Base-by-base conservation (phyloP, 2,329 filamentous ascomycete species). In the Chrysoporthe austroafricana region DNA sequence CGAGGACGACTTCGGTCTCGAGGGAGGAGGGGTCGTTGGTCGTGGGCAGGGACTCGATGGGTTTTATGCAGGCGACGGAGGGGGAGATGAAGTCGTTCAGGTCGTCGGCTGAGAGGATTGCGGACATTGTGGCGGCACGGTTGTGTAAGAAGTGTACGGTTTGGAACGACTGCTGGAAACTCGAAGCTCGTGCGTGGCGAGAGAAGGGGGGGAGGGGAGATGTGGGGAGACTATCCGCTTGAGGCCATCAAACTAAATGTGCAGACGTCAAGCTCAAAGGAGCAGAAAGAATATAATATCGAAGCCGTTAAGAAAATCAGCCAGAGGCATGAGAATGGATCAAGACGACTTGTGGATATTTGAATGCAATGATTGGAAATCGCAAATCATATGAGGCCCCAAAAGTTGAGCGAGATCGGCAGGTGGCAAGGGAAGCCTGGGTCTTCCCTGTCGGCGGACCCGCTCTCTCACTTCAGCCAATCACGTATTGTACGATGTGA, bases 31-130 rank as follows among this genome's bases (percentile, higher is more conserved):
- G 70, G 68, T 68, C 57, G 63, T 81, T 77, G 34, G 86, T 79
- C 62, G 85, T 80, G 2, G 96, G 95, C 16, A 99, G 87, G 2
- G 93, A 96, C 79, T 99, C 96, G 77, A 99, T 86, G 39, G 96
- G 96, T 77, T 99, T 98, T 80, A 99, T 98, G 81, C 96, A 99
- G 71, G 96, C 96, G 76, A 99, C 94, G 70, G 95, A 94, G 16
- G 96, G 96, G 67, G 92, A 96, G 77, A 99, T 99, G 82, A 99
- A 99, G 84, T 99, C 96, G 84, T 99, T 99, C 70, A 99, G 85
- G 79, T 97, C 94, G 83, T 99, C 95, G 75, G 91, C 91, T 66
- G 94, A 98, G 75, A 99, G 91, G 75, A 99, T 99, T 71, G 96
- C 96, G 77, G 94, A 97, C 96, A 99, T 99, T 71, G 78, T 84